Percentiles rank a stretch among this genome's conserved stretches.
Conservation (phyloP, 495 filamentous ascomycete genomes). For the Hypomontagnella monticulosa region DNA sequence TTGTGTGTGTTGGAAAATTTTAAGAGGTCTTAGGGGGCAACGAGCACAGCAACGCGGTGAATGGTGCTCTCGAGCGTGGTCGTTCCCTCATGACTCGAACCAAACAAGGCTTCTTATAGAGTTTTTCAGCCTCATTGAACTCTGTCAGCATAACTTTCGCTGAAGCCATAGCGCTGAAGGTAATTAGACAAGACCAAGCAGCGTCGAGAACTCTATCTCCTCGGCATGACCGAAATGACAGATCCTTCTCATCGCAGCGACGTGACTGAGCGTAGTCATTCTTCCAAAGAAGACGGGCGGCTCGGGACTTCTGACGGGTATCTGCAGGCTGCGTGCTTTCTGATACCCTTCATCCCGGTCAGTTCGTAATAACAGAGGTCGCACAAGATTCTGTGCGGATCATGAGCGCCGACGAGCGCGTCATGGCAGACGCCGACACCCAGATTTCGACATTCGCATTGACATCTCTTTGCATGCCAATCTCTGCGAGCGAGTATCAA, state of each 20-base stretch:
- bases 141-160: conserved; percentile 14
- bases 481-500: conserved; percentile 6
- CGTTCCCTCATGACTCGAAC: background rate
- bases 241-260: conserved; percentile 8
- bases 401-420: conserved; percentile 15
- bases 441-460: conserved; percentile 8
- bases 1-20: background rate
- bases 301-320: conserved; percentile 25
- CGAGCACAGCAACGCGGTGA: background rate
- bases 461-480: conserved; percentile 2
- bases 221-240: conserved; percentile 17
- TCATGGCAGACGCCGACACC: conserved; percentile 18
- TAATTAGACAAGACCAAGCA: background rate
- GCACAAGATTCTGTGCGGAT: conserved; percentile 19
- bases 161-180: background rate
- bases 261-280: conserved; percentile 11
- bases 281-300: conserved; percentile 2
- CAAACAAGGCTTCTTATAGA: background rate
- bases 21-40: background rate
- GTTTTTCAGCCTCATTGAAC: background rate
- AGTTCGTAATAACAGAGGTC: conserved; percentile 26
- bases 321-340: conserved; percentile 20
- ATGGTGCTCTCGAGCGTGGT: background rate
- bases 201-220: background rate
- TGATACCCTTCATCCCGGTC: conserved; percentile 13